These are phyloP conservation scores for Crithidia acanthocephali DNA, from an alignment of 208 protist genomes.

Conservation along the genomic window DNA sequence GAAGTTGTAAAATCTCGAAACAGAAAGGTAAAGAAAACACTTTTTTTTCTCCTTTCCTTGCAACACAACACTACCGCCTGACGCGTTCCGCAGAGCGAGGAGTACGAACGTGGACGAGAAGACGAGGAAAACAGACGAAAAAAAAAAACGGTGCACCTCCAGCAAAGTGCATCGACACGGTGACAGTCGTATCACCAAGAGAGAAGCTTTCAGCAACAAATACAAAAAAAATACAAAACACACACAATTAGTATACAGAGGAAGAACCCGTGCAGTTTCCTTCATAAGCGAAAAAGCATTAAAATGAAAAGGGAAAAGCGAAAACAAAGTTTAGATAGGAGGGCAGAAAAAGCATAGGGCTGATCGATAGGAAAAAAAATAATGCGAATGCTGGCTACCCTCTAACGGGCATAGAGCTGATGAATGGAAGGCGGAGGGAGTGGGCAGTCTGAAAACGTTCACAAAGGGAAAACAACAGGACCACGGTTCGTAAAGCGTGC, in stretches of 20 bases:
- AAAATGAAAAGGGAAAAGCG: conserved; percentile 1
- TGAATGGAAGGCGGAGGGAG: not conserved
- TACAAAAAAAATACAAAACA: not conserved
- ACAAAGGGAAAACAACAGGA: not conserved
- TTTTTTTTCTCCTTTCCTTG: no score
- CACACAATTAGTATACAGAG: not conserved
- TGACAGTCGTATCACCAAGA: no score
- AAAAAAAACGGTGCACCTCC: no score
- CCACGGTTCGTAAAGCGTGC: not conserved
- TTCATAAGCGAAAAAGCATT: not conserved
- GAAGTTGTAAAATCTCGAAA: not conserved
- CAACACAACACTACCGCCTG: no score
- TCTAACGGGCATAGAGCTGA: conserved; percentile 2
- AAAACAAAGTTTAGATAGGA: not conserved
- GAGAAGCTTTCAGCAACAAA: no score
- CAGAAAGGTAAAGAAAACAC: not conserved
- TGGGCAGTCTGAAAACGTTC: not conserved
- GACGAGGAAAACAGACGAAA: no score
- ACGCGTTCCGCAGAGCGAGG: no score
- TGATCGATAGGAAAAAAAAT: conserved; percentile 14
- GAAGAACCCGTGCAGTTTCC: not conserved
- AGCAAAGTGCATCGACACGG: no score
- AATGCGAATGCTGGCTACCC: not conserved
- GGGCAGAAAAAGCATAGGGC: conserved; percentile 6
- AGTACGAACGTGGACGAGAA: no score